Evolutionary conservation across 2,329 filamentous ascomycete species (phyloP), one percentile per base, ranked within the genome.

Genomic region (Aplosporella prunicola): DNA sequence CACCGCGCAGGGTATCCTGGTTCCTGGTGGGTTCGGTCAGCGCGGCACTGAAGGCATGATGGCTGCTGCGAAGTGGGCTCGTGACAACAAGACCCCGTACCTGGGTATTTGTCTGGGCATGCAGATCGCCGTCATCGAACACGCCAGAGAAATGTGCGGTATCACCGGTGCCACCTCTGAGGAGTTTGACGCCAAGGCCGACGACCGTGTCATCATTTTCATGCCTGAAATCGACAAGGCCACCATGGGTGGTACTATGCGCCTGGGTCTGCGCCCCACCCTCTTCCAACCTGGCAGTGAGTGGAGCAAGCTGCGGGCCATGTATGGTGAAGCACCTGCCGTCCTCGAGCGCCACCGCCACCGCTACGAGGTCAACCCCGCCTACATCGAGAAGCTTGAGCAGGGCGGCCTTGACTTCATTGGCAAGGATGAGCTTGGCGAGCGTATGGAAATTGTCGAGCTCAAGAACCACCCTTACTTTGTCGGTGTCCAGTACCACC

Each of bases 31-130:
- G 1, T 94, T 94, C 49, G 89, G 89, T 32, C 64, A 69, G 24
- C 72, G 91, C 49, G 89, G 86, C 41, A 86, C 78, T 0, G 80
- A 89, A 55, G 91, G 91, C 44, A 96, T 96, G 87, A 80, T 96
- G 51, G 68, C 76, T 39, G 83, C 82, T 3, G 81, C 82, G n/a
- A 80, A 79, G 46, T 95, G 83, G 80, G 88, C 89, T 2, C 79
- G 91, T 39, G 80, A 82, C 47, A 79, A 86, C 50, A 79, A 81
- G 44, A 75, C 75, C 3, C 87, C 87, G 2, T 95, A 82, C 63
- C 71, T 96, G 1, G 91, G 91, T 42, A 82, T 96, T 45, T 95
- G 89, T 57, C 68, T 95, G 15, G 87, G 87, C 40, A 86, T 94
- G 79, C 91, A 96, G 59, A 74, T 94, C 31, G 87, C 89, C 14